These are phyloP conservation scores for Endocalyx cinctus DNA, from an alignment of 2,329 filamentous ascomycete species.

Conservation along the genomic window DNA sequence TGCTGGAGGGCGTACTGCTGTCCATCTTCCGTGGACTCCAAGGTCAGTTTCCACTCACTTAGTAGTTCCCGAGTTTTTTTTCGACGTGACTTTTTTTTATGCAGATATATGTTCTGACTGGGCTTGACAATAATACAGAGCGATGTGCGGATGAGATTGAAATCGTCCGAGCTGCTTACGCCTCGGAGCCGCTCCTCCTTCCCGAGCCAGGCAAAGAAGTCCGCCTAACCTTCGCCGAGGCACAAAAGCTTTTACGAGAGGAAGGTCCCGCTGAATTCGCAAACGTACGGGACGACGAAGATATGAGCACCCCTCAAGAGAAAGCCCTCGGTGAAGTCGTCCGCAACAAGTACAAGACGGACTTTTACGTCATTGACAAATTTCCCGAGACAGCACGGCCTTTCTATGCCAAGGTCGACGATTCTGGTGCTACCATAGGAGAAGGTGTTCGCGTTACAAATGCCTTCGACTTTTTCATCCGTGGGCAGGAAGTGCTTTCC, in stretches of 20 bases:
- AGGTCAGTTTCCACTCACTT: too few species aligned
- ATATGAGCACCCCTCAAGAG: slow-evolving; percentile 76
- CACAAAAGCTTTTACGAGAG: slow-evolving; percentile 70
- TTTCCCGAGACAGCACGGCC: slow-evolving; percentile 86
- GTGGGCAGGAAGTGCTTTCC: slow-evolving; percentile 87
- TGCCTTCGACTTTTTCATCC: slow-evolving; percentile 71
- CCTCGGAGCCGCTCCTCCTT: slow-evolving; percentile 72
- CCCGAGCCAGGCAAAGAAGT: slow-evolving; percentile 71
- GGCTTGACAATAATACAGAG: too few species aligned
- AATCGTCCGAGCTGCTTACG: slow-evolving; percentile 66
- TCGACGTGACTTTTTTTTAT: too few species aligned
- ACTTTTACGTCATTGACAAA: slow-evolving; percentile 97
- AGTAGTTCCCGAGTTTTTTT: too few species aligned
- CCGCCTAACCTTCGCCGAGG: slow-evolving; percentile 73
- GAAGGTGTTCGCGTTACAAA: slow-evolving; percentile 52
- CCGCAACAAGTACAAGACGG: slow-evolving; percentile 82
- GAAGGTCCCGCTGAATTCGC: slow-evolving; percentile 63
- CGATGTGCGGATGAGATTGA: slow-evolving; percentile 69
- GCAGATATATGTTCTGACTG: too few species aligned
- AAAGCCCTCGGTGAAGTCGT: slow-evolving; percentile 86
- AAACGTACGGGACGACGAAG: slow-evolving; percentile 71
- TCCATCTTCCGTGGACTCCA: slow-evolving; percentile 74
- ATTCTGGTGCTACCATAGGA: too few species aligned
- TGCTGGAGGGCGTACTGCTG: slow-evolving; percentile 70
- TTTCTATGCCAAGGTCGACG: slow-evolving; percentile 78